Percentiles rank a stretch among this genome's conserved stretches.
These are phyloP conservation scores for Vitis cinerea DNA, from an alignment of 164 flowering plant species.

Conservation along the genomic window DNA sequence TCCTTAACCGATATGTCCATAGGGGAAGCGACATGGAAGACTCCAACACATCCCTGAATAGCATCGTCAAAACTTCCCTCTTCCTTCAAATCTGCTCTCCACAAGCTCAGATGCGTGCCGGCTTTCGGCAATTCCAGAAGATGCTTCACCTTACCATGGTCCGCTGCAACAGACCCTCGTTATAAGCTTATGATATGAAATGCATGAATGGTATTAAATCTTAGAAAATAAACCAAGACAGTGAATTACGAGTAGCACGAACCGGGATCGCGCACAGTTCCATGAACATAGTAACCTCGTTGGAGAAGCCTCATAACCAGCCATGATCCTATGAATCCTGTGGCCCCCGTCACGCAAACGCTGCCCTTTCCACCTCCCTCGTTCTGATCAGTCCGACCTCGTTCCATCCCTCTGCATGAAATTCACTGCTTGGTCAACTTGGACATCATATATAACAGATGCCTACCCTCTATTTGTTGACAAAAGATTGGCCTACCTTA, in stretches of 20 bases:
- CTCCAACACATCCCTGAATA: conserved; percentile 43
- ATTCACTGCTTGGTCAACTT: too few species aligned
- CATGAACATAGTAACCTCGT: conserved; percentile 31
- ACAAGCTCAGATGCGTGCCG: too few species aligned
- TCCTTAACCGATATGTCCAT: conserved; percentile 12
- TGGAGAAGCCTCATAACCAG: conserved; percentile 37
- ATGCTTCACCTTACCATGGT: too few species aligned
- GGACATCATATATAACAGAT: too few species aligned
- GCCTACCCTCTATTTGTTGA: too few species aligned
- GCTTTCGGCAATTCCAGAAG: too few species aligned
- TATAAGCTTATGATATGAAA: too few species aligned
- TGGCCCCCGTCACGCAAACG: conserved; percentile 59
- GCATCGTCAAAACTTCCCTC: conserved; percentile 33
- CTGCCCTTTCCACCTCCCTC: conserved; percentile 20
- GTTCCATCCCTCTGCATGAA: conserved; percentile 2
- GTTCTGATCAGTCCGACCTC: neutral
- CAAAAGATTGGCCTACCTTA: too few species aligned
- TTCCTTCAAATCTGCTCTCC: conserved; percentile 32
- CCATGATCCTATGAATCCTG: conserved; percentile 44
- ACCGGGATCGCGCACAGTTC: conserved; percentile 43
- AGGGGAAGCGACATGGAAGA: conserved; percentile 40
- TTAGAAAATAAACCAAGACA: too few species aligned
- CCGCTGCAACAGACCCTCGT: too few species aligned
- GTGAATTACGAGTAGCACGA: neutral
- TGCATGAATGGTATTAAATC: too few species aligned